Conservation (phyloP, 768 basidiomycete genomes). For the Phylloporus arenicola region DNA sequence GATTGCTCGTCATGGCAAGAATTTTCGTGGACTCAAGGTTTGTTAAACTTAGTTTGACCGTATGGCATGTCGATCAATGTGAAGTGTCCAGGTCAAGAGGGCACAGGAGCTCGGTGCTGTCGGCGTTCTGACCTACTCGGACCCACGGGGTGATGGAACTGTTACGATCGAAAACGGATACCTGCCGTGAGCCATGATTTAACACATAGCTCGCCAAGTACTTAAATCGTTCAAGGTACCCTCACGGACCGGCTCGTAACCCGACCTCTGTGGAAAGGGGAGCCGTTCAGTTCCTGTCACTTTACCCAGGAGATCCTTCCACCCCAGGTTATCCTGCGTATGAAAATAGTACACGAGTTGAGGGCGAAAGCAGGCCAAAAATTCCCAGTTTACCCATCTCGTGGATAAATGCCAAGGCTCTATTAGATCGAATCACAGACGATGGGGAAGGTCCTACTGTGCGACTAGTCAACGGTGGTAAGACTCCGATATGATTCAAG, state of each 20-base stretch:
- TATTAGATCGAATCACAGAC: constrained; percentile 47
- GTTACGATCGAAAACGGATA: constrained; percentile 78
- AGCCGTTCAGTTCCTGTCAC: constrained; percentile 66
- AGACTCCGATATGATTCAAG: constrained; percentile 4
- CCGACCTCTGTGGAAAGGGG: constrained; percentile 83
- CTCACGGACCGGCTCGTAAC: constrained; percentile 84
- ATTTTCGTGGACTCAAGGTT: constrained; percentile 90
- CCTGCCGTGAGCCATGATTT: constrained; percentile 38
- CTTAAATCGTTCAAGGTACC: constrained; percentile 29
- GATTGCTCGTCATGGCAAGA: constrained; percentile 67
- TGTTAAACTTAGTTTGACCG: constrained; percentile 6
- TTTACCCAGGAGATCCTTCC: constrained; percentile 73
- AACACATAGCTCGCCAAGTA: background rate
- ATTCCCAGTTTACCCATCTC: constrained; percentile 91
- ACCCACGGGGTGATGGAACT: constrained; percentile 82
- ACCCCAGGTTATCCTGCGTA: constrained; percentile 90
- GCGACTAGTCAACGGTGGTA: constrained; percentile 53
- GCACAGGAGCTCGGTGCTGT: constrained; percentile 85
- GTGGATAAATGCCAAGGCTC: constrained; percentile 72
- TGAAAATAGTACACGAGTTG: constrained; percentile 63
- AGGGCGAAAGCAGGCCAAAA: constrained; percentile 56
- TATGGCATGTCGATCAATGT: constrained; percentile 23
- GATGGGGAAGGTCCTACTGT: constrained; percentile 35
- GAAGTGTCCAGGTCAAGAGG: constrained; percentile 56
- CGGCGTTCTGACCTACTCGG: constrained; percentile 79